Evolutionary conservation across 495 filamentous ascomycete species (phyloP), one percentile per base, ranked within the genome.

Genomic region (Penicillium roqueforti): DNA sequence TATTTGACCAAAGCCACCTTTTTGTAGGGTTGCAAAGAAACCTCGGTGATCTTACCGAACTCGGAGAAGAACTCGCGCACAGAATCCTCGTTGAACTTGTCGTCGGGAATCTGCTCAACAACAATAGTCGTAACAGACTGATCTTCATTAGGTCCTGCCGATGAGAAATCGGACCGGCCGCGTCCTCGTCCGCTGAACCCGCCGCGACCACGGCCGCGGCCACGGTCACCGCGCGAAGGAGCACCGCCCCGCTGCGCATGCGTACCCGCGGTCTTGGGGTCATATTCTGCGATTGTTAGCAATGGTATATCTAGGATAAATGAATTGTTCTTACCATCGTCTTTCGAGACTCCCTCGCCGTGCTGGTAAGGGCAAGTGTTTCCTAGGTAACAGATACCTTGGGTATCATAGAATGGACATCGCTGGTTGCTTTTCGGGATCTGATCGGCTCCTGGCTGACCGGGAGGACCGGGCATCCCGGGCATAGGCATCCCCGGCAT

Each of bases 71-170:
- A 97, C 1, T 77, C 81, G 29, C 84, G 83, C 50, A 98, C 84
- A 9, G 80, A 69, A 3, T 83, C 68, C 51, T 96, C 92, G 22
- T 78, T 74, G 56, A 93, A 88, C 49, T 89, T 84, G 28, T 96
- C 90, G 47, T 91, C 86, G 0, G 93, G 93, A 32, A 98, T 97
- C 55, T 91, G 86, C 60, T 97, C 92, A 5, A 98, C 83, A 6
- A 97, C 93, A 39, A 98, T 84, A 0, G 87, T 86, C 2, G 83
- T 89, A 51, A 88, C 87, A 1, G 80, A 82, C 49, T 79, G 80
- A 66, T 97, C 90, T 36, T 79, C 76, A 40, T 85, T 87, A 0
- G 89, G 88, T 0, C 91, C 87, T 52, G 83, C 82, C 4, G 82
- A 79, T 6, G 91, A 90, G 66, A 95, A 89, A 7, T 85, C 79